Conservation (phyloP, 1,139 yeast genomes). For the Yamadazyma aaseri region DNA sequence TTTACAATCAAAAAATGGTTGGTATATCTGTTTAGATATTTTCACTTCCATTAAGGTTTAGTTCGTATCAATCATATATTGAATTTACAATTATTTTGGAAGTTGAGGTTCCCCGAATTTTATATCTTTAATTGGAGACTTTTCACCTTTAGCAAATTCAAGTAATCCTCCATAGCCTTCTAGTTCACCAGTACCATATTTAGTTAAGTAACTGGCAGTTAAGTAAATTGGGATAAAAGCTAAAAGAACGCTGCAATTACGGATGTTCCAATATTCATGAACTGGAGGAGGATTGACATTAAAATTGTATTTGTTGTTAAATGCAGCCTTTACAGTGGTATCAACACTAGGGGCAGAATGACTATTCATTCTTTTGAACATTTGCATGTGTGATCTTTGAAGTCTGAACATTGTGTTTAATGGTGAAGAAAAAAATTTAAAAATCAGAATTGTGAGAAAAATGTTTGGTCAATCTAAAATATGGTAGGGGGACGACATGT, state of each 20-base stretch:
- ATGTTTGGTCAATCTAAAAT: slow-evolving; percentile 8
- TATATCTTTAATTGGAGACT: slow-evolving; percentile 37
- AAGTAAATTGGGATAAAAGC: slow-evolving; percentile 41
- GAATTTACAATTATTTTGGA: slow-evolving; percentile 7
- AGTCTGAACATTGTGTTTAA: slow-evolving; percentile 9
- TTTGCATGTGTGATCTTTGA: slow-evolving; percentile 8
- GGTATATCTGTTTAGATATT: too few species aligned
- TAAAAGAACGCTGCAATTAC: slow-evolving; percentile 36
- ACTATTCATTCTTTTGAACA: slow-evolving; percentile 31
- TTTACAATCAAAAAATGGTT: too few species aligned
- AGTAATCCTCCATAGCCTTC: slow-evolving; percentile 34
- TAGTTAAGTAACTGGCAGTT: slow-evolving; percentile 35
- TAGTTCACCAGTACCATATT: slow-evolving; percentile 28
- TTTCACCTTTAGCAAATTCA: slow-evolving; percentile 37
- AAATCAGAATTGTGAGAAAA: slow-evolving; percentile 7
- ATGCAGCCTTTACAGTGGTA: slow-evolving; percentile 24
- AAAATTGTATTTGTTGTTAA: slow-evolving; percentile 45
- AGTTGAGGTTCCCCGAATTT: slow-evolving; percentile 41
- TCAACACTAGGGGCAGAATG: slow-evolving; percentile 20
- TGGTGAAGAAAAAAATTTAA: slow-evolving; percentile 3
- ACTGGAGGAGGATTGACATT: slow-evolving; percentile 48
- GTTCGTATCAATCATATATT: not conserved
- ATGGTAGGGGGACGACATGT: too few species aligned
- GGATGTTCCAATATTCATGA: slow-evolving; percentile 47
- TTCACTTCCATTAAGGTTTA: too few species aligned